Base-by-base conservation (phyloP, 176 grass and related monocot species). In the Puccinellia tenuiflora region DNA sequence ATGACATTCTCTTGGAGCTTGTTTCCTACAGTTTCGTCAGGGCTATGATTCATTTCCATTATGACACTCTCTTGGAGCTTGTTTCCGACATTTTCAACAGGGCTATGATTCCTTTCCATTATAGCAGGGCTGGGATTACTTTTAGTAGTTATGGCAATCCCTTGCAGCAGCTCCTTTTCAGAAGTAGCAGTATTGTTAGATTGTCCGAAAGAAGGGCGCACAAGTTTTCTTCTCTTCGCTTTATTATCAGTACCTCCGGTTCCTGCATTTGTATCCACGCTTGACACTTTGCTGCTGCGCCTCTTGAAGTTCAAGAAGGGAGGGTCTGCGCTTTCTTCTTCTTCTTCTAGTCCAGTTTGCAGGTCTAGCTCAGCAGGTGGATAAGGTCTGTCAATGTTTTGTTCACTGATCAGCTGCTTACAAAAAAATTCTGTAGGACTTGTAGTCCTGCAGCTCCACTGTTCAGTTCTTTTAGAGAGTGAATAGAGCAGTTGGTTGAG, bases 271-370 rank as follows among this genome's bases (percentile, higher is more conserved):
- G 53, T 45, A 84, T 81, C 63, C 25, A 66, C 48, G 17, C 79
- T 89, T 9, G 55, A 18, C 39, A 52, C 73, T 78, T 73, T 52
- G 12, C 77, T 52, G 12, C 77, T 87, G 39, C 80, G 87, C 48
- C 92, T 86, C 74, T 92, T 94, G 51, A 94, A 94, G 78, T 92
- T 87, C 45, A 89, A 77, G 68, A 91, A 94, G 31, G 89, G 84
- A 85, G 45, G 52, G 25, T 74, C 67, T 57, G 52, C 20, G 9
- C 56, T 52, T 75, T 83, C 73, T 55, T 54, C 29, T 20, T 68
- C 38, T 14, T 59, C 21, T 77, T 57, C 79, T 42, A 33, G 30
- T 51, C 65, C 57, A 67, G 9, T 75, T 24, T 48, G 59, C 38
- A 75, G 28, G 47, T 75, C 67, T 40, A 75, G 75, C 46, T 86